Conservation (phyloP, 2,329 filamentous ascomycete genomes). For the Colletotrichum sp. region DNA sequence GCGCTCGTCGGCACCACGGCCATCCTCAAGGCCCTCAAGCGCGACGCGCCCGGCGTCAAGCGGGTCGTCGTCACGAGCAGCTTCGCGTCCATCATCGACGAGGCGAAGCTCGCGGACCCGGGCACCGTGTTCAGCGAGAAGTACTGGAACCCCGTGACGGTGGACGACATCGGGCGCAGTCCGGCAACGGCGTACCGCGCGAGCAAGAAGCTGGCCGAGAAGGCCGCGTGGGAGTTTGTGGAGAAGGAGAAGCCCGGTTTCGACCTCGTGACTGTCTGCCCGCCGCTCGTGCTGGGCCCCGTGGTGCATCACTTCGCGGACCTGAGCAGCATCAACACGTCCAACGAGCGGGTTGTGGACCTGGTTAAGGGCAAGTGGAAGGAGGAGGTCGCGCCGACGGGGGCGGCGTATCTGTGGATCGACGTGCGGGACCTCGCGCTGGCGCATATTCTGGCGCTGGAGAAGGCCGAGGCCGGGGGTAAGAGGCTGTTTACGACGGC, state of each 20-base stretch:
- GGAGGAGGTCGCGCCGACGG: conserved; percentile 44
- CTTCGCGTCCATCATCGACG: conserved; percentile 57
- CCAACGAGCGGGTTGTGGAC: conserved; percentile 55
- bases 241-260: conserved; percentile 46
- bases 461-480: conserved; percentile 51
- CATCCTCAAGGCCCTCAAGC: conserved; percentile 73
- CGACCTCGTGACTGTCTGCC: conserved; percentile 58
- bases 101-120: conserved; percentile 40
- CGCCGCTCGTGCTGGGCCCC: conserved; percentile 50
- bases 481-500: conserved; percentile 56
- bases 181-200: conserved; percentile 55
- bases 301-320: conserved; percentile 21
- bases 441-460: conserved; percentile 59
- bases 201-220: conserved; percentile 60
- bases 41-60: conserved; percentile 64
- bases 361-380: conserved; percentile 57
- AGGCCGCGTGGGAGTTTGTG: conserved; percentile 59
- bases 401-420: conserved; percentile 51
- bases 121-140: conserved; percentile 48
- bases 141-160: conserved; percentile 60
- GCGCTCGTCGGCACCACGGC: conserved; percentile 68
- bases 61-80: conserved; percentile 70
- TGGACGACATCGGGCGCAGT: conserved; percentile 45
- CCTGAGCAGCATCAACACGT: conserved; percentile 54
- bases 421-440: conserved; percentile 62